Evolutionary conservation across 345 rosid species (phyloP).

Genomic region (Syzygium jambos): DNA sequence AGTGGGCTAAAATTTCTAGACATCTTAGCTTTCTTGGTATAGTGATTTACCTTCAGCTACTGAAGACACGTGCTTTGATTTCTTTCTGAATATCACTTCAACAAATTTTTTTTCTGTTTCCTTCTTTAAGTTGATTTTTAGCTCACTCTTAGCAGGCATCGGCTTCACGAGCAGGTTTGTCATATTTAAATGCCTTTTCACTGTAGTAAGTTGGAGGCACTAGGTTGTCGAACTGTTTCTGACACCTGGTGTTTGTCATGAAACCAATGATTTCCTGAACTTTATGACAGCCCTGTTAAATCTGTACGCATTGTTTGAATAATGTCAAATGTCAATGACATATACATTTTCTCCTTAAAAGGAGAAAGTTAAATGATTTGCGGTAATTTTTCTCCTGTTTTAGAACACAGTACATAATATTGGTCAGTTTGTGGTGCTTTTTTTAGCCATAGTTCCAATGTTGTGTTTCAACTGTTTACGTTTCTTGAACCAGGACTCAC

Average conservation of each 20-base stretch:
- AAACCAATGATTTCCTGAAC: not conserved
- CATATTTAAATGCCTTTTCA: not conserved
- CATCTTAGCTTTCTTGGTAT: not conserved
- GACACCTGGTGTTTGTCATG: not conserved
- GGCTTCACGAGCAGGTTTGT: not conserved
- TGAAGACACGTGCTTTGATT: not conserved
- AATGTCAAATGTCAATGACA: not conserved
- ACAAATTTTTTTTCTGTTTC: not conserved
- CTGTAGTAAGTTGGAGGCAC: not conserved
- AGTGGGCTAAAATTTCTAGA: not conserved
- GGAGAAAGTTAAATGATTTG: not conserved
- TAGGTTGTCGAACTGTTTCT: not conserved
- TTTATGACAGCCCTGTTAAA: not conserved
- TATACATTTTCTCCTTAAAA: not conserved
- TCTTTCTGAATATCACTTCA: not conserved
- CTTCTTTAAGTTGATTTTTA: not conserved
- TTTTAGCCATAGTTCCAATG: not conserved
- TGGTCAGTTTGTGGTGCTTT: not conserved
- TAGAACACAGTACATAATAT: not conserved
- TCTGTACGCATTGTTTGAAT: not conserved
- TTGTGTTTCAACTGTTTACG: constrained; percentile 1
- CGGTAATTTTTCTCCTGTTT: not conserved
- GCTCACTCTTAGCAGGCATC: not conserved
- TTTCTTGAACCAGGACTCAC: constrained; percentile 43
- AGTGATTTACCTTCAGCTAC: not conserved